A percentile compares a stretch with the other conserved stretches of the same genome.
Evolutionary conservation across 2,329 filamentous ascomycete species (phyloP).

Genomic region (Pseudocercospora macadamiae): DNA sequence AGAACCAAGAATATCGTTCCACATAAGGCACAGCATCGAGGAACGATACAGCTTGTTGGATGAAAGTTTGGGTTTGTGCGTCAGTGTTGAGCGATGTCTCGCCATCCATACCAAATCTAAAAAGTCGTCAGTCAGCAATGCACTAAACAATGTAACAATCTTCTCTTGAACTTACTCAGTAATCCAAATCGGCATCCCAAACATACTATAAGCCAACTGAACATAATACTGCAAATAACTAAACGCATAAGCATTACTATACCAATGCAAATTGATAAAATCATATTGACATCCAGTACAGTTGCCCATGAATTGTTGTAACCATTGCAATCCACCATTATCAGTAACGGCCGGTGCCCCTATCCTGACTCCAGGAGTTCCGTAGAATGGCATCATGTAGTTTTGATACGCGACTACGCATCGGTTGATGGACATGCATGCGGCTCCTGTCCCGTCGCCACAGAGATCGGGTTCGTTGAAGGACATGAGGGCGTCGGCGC

Average conservation of each 20-base stretch:
- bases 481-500: constrained; percentile 58
- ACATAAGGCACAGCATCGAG: constrained; percentile 44
- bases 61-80: constrained; percentile 48
- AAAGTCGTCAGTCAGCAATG: not conserved
- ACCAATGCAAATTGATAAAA: constrained; percentile 67
- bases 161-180: constrained; percentile 56
- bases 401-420: constrained; percentile 56
- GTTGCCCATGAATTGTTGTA: constrained; percentile 54
- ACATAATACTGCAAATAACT: constrained; percentile 50
- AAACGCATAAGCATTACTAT: constrained; percentile 43
- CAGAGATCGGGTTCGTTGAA: constrained; percentile 70
- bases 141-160: too few relatives aligned
- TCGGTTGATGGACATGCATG: constrained; percentile 55
- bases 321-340: constrained; percentile 60
- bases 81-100: constrained; percentile 33
- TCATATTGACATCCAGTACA: constrained; percentile 59
- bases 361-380: constrained; percentile 48
- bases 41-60: constrained; percentile 49
- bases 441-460: constrained; percentile 48
- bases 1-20: constrained; percentile 43
- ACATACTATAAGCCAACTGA: constrained; percentile 18
- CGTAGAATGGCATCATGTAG: constrained; percentile 57
- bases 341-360: constrained; percentile 64
- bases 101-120: constrained; percentile 52
- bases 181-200: constrained; percentile 40